Evolutionary conservation across 1,284 basidiomycete genomes (phyloP).

Genomic region (Ganoderma boninense): DNA sequence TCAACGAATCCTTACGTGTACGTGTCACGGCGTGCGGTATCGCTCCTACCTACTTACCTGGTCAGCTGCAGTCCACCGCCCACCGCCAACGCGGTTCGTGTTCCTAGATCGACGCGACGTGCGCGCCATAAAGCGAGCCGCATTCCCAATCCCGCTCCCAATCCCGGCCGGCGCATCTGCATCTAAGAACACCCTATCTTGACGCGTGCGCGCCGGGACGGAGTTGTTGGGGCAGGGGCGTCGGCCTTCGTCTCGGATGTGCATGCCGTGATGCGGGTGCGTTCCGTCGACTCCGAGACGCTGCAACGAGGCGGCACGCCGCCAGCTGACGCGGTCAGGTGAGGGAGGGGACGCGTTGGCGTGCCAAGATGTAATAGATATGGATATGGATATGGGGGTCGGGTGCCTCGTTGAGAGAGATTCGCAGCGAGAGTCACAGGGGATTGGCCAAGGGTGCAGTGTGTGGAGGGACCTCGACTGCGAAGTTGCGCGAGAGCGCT

Average conservation of each 20-base stretch:
- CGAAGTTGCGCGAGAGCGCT: neutral
- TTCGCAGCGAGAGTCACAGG: neutral
- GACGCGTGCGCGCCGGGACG: neutral
- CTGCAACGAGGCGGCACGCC: constrained; percentile 15
- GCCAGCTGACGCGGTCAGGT: constrained; percentile 25
- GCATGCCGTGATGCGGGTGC: neutral
- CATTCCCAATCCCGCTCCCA: neutral
- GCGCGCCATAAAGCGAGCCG: no score
- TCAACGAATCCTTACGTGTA: neutral
- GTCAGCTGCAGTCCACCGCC: neutral
- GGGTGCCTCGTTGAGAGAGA: neutral
- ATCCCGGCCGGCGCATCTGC: neutral
- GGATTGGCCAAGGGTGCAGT: neutral
- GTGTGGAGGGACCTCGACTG: neutral
- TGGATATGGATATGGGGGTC: no score
- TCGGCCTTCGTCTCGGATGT: constrained; percentile 1
- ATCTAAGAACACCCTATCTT: neutral
- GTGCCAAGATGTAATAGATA: neutral
- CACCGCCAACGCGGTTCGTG: neutral
- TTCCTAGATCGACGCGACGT: constrained; percentile 1
- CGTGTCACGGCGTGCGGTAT: neutral
- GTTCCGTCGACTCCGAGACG: neutral
- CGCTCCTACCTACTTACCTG: neutral
- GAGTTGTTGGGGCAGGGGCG: neutral
- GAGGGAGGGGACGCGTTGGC: neutral